Base-by-base conservation (phyloP, 2,329 filamentous ascomycete genomes). In the Pseudogymnoascus sp. region DNA sequence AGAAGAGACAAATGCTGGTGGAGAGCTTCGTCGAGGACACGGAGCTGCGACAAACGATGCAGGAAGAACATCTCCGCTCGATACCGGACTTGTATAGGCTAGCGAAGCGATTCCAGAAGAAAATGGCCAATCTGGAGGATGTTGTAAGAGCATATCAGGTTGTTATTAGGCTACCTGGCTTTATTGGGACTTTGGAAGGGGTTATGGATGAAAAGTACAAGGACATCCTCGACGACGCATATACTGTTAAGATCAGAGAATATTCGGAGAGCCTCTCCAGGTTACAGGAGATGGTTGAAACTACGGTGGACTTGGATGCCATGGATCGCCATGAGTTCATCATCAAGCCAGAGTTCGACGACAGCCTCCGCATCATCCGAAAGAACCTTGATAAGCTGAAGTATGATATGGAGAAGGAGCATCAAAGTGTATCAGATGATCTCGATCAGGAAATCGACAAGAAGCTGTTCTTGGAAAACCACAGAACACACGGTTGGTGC, bases 321-420 rank as follows among this genome's bases (percentile, higher is more conserved):
- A 84, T 99, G 10, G 93, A 99, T 71, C 92, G 95, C 68, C 95
- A 99, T 72, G 95, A 99, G 73, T 99, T 96, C 77, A 93, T 97
- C 70, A 99, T 99, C 82, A 99, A 97, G 76, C 90, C 96, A 0
- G 95, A 99, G 72, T 99, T 97, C 67, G 95, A 99, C 71, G 92
- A 97, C 64, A 84, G 87, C 62, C 80, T 99, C 38, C 86, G 89
- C 16, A 86, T 90, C n/a, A 96, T 99, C 69, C 86, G 91, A 61
- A 93, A 90, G 77, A 95, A 93, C 73, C 85, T 99, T 1, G 93
- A 97, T 72, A 91, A 88, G 72, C 79, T 96, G 29, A 87, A 88
- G 67, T 80, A 86, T 47, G 88, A 93, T 62, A 97, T 99, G 85
- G 84, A 93, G 61, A 81, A 81, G 33, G 93, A 97, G 74, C 95